Evolutionary conservation across 257 asterid species (phyloP).

Genomic region (Lycium barbarum): DNA sequence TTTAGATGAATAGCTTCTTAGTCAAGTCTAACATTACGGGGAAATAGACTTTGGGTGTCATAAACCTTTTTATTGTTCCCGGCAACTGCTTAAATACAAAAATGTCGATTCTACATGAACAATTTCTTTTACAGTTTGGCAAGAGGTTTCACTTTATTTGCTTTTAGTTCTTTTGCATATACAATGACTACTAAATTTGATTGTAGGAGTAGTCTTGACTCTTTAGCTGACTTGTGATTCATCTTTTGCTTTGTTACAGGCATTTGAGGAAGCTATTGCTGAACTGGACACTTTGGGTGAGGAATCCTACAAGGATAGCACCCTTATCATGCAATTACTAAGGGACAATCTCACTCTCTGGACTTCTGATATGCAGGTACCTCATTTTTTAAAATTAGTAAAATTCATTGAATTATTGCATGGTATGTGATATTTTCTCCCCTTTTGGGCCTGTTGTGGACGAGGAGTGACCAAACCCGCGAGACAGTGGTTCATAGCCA

Average conservation of each 20-base stretch:
- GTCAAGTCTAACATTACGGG: neutral
- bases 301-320: constrained; percentile 69
- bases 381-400: neutral
- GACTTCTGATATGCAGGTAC: constrained; percentile 78
- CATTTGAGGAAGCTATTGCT: constrained; percentile 74
- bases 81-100: neutral
- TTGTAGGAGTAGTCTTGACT: constrained; percentile 23
- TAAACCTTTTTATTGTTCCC: neutral
- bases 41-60: neutral
- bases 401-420: neutral
- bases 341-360: constrained; percentile 81
- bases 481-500: neutral
- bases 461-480: neutral
- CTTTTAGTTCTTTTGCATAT: constrained; percentile 15
- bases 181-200: neutral
- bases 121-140: neutral
- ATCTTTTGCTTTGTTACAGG: constrained; percentile 36
- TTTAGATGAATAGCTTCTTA: neutral
- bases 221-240: neutral
- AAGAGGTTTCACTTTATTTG: constrained; percentile 14
- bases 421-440: neutral
- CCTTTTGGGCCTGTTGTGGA: neutral
- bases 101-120: neutral
- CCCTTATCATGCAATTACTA: constrained; percentile 74
- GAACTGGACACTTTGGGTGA: constrained; percentile 76